Percentiles rank a stretch among this genome's conserved stretches.
Conservation (phyloP, 441 rosid genomes). For the Euphorbia schlechtendalii region DNA sequence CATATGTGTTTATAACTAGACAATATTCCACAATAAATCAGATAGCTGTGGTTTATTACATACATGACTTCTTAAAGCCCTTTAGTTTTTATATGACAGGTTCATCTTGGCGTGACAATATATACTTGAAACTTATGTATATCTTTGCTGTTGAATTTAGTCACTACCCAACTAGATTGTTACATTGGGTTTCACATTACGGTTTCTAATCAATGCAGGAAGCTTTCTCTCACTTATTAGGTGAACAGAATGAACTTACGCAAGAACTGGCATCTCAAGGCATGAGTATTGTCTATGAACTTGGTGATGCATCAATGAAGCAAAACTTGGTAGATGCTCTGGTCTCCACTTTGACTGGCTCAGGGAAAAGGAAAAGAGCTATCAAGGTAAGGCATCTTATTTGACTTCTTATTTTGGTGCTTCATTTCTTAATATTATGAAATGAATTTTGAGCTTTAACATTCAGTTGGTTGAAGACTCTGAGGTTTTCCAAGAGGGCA, state of each 20-base stretch:
- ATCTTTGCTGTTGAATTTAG: neutral
- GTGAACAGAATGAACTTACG: slow-evolving; percentile 95
- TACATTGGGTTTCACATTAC: slow-evolving; percentile 8
- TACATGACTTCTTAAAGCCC: neutral
- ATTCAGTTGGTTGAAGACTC: slow-evolving; percentile 81
- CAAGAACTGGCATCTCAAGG: slow-evolving; percentile 99
- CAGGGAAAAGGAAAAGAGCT: slow-evolving; percentile 96
- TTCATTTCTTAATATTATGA: neutral
- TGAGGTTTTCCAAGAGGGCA: slow-evolving; percentile 94
- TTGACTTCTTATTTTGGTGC: slow-evolving; percentile 21
- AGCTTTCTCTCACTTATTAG: slow-evolving; percentile 86
- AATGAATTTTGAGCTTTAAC: slow-evolving; percentile 15
- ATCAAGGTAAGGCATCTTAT: slow-evolving; percentile 54
- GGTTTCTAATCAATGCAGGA: slow-evolving; percentile 52
- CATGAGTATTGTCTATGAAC: slow-evolving; percentile 96
- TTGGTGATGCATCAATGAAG: slow-evolving; percentile 92
- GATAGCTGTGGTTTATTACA: neutral
- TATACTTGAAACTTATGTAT: neutral
- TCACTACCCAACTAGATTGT: neutral
- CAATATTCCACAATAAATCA: neutral
- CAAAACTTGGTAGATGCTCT: slow-evolving; percentile 83
- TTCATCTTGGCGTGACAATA: neutral
- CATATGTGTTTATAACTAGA: neutral
- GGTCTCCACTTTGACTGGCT: slow-evolving; percentile 80
- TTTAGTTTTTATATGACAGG: neutral